Percentiles rank a stretch among this genome's conserved stretches.
Evolutionary conservation across 2,329 filamentous ascomycete genomes (phyloP).

Genomic region (Neofusicoccum cordaticola): DNA sequence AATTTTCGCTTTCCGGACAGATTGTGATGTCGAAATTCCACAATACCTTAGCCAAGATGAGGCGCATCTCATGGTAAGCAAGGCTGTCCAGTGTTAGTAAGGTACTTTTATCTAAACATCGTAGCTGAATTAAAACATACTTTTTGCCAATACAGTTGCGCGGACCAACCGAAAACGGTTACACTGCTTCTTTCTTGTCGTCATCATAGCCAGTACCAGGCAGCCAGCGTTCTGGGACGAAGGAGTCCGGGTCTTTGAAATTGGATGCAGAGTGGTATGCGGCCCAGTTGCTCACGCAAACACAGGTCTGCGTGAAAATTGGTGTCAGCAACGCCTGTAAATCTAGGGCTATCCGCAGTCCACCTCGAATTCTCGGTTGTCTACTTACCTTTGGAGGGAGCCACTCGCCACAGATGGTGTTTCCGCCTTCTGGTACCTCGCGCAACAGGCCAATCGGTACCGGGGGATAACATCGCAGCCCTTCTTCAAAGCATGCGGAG

Average conservation of each 20-base stretch:
- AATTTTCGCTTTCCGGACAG: conserved; percentile 29
- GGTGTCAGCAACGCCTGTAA: not conserved
- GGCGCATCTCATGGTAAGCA: conserved; percentile 27
- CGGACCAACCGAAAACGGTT: conserved; percentile 45
- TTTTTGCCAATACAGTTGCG: conserved; percentile 40
- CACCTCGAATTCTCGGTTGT: no score
- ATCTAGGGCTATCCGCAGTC: no score
- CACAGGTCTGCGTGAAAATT: conserved; percentile 19
- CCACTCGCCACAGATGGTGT: conserved; percentile 35
- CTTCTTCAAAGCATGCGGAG: conserved; percentile 41
- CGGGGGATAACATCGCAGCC: conserved; percentile 42
- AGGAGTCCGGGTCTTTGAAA: conserved; percentile 36
- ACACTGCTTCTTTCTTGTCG: conserved; percentile 35
- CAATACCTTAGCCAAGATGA: conserved; percentile 31
- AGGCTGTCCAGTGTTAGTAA: conserved; percentile 23
- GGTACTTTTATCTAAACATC: not conserved
- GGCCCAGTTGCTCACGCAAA: conserved; percentile 10
- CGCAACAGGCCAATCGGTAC: conserved; percentile 35
- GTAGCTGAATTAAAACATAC: conserved; percentile 23
- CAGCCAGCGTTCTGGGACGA: conserved; percentile 44
- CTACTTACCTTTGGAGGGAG: conserved; percentile 29
- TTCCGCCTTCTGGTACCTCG: conserved; percentile 33
- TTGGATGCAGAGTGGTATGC: conserved; percentile 22
- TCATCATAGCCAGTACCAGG: conserved; percentile 24
- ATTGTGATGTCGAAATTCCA: conserved; percentile 40